Base-by-base conservation (phyloP, 164 flowering plant species). In the Santalum album region DNA sequence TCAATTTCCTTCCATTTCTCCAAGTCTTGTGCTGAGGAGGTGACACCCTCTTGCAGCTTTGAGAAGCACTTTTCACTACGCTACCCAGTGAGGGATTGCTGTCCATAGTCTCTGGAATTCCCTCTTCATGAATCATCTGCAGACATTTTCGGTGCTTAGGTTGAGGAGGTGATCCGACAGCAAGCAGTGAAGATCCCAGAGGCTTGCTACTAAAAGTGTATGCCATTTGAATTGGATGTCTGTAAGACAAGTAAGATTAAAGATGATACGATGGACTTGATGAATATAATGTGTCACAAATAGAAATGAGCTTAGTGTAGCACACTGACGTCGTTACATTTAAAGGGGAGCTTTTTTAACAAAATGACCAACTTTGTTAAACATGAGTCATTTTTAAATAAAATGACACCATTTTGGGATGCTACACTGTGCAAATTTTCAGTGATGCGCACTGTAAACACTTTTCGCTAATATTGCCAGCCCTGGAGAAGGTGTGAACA, bases 11-110 rank as follows among this genome's bases (percentile, higher is more conserved):
- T 6, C 54, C 49, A 0, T 47, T 35, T 19, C 54, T 50, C 51
- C 56, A 44, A 35, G 54, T 12, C 25, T 50, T 53, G 18, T 38
- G 29, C n/a, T 57, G 57, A 57, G 73, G 66, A 20, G 71, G 63
- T 21, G 71, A 60, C 12, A 73, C 35, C 54, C 73, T 62, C 57
- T 69, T 72, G 39, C 54, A 18, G 54, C 55, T 66, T 29, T 71
- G 73, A 40, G 77, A 66, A 40, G 29, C 16, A 22, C 65, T 23
- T 53, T 58, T 68, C 44, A 55, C 58, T 1, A 12, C 18, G 22
- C 36, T 53, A 17, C 22, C 22, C 34, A 51, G 22, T 18, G 51
- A 29, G 43, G 44, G 9, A 25, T 9, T 16, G 23, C 25, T 36
- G 3, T 20, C 14, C 16, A 45, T 46, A 27, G 27, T 47, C 51